Evolutionary conservation across 805 yeast genomes (phyloP).

Genomic region (Cyberlindnera bimundalis): DNA sequence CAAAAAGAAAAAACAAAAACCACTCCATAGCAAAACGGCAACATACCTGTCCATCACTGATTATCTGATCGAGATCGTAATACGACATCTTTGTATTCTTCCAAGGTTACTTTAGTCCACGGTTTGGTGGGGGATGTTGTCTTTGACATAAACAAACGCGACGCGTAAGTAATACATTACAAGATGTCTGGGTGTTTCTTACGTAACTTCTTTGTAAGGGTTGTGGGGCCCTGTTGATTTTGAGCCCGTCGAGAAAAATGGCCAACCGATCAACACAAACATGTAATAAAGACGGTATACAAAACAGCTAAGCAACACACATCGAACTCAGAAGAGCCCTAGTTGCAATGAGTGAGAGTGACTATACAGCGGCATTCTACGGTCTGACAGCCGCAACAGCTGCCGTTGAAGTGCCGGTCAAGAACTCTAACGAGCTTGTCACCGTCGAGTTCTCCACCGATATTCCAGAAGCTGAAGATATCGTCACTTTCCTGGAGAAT

Average conservation of each 20-base stretch:
- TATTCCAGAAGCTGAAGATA: slow-evolving; percentile 72
- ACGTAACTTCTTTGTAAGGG: no score
- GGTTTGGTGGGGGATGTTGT: no score
- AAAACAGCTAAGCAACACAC: no score
- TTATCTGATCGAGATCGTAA: slow-evolving; percentile 74
- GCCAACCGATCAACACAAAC: background rate
- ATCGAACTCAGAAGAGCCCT: no score
- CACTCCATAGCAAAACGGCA: no score
- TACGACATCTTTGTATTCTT: slow-evolving; percentile 32
- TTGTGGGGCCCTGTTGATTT: no score
- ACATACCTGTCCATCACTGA: slow-evolving; percentile 57
- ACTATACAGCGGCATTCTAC: slow-evolving; percentile 14
- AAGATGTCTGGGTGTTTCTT: no score
- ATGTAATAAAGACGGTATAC: background rate
- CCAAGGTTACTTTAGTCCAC: background rate
- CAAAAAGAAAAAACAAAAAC: no score
- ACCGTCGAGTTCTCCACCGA: slow-evolving; percentile 78
- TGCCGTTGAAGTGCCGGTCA: slow-evolving; percentile 59
- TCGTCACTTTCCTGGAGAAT: slow-evolving; percentile 71
- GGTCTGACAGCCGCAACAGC: slow-evolving; percentile 4
- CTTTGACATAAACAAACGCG: background rate
- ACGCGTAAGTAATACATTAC: background rate
- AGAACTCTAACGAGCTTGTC: slow-evolving; percentile 77
- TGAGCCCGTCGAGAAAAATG: background rate
- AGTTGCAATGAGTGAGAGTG: slow-evolving; percentile 11